Conservation (phyloP, 2,329 filamentous ascomycete species). For the Aurifilum marmelostoma region DNA sequence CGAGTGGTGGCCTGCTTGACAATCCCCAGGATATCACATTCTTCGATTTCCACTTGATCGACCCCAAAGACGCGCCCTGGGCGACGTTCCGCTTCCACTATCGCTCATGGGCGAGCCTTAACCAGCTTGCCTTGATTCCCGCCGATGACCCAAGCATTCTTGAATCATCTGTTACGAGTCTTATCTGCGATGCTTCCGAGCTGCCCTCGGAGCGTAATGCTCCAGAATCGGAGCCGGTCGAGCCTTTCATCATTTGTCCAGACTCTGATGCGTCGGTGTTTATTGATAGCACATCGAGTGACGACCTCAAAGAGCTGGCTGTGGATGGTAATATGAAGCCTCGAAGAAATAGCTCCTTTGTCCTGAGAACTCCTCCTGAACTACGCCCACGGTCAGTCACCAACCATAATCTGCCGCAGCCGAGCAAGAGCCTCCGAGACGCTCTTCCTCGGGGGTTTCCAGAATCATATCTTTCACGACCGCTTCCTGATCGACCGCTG, state of each 20-base stretch:
- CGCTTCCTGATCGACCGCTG: slow-evolving; percentile 37
- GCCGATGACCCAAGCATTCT: slow-evolving; percentile 24
- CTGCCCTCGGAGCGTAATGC: background rate
- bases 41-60: slow-evolving; percentile 56
- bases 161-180: slow-evolving; percentile 13
- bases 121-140: slow-evolving; percentile 52
- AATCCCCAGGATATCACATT: slow-evolving; percentile 53
- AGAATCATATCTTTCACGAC: slow-evolving; percentile 34
- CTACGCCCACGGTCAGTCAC: slow-evolving; percentile 24
- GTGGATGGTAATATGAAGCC: background rate
- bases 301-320: background rate
- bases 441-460: slow-evolving; percentile 25
- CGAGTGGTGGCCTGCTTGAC: slow-evolving; percentile 57
- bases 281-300: slow-evolving; percentile 13
- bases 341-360: slow-evolving; percentile 17
- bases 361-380: slow-evolving; percentile 19
- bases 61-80: slow-evolving; percentile 56
- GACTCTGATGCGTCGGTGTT: slow-evolving; percentile 21
- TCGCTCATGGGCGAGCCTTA: slow-evolving; percentile 54
- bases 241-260: background rate
- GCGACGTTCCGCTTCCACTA: slow-evolving; percentile 61
- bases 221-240: background rate
- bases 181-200: slow-evolving; percentile 2
- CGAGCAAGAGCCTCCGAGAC: slow-evolving; percentile 39
- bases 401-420: slow-evolving; percentile 35